Conservation (phyloP, 805 yeast genomes). For the Saturnispora diversa region DNA sequence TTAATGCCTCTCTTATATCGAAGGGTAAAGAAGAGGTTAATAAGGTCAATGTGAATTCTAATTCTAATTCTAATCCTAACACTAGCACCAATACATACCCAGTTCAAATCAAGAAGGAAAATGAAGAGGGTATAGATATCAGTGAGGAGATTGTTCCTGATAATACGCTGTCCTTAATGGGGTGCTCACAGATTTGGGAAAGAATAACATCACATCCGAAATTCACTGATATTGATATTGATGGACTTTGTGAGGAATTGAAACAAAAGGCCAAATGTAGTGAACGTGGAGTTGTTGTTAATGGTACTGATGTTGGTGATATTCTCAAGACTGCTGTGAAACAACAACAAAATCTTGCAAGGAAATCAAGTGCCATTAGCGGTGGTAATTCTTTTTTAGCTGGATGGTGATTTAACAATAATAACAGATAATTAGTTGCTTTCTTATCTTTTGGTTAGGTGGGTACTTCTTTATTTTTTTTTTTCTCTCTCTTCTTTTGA, state of each 20-base stretch:
- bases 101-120: too few relatives aligned
- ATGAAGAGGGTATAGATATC: too few relatives aligned
- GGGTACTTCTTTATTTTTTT: too few relatives aligned
- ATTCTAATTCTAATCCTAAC: too few relatives aligned
- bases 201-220: conserved; percentile 89
- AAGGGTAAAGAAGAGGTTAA: neutral
- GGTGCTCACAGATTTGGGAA: conserved; percentile 95
- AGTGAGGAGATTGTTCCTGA: conserved; percentile 54
- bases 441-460: too few relatives aligned
- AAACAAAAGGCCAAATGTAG: conserved; percentile 92
- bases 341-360: conserved; percentile 3
- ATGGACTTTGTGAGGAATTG: conserved; percentile 83
- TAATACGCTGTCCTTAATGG: conserved; percentile 49
- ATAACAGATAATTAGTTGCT: too few relatives aligned
- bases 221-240: conserved; percentile 88
- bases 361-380: too few relatives aligned
- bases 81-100: too few relatives aligned
- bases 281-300: conserved; percentile 83
- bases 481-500: too few relatives aligned
- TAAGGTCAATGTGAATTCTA: neutral
- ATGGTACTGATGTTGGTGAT: conserved; percentile 67
- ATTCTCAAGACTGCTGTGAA: conserved; percentile 24
- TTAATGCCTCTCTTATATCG: too few relatives aligned
- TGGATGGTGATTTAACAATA: too few relatives aligned
- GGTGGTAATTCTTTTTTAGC: too few relatives aligned